These are phyloP conservation scores for Favolaschia claudopus DNA, from an alignment of 768 basidiomycete species.

Conservation along the genomic window DNA sequence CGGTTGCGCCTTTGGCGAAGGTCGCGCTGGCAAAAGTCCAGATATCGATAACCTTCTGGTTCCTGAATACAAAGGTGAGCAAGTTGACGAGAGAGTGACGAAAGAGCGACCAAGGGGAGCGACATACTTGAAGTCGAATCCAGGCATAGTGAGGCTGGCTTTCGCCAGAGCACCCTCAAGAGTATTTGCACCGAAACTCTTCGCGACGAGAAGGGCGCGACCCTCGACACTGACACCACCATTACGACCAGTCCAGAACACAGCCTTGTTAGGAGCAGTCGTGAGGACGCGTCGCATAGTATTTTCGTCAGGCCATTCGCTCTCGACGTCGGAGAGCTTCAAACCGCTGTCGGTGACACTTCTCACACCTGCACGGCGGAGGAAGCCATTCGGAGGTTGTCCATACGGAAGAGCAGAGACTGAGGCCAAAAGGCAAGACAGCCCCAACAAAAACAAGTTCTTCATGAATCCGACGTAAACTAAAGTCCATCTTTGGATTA, in stretches of 20 bases:
- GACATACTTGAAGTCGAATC: slow-evolving; percentile 3
- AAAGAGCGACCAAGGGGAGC: not conserved
- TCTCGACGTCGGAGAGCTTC: slow-evolving; percentile 1
- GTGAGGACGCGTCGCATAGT: not conserved
- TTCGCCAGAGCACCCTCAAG: no score
- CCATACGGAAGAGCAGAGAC: not conserved
- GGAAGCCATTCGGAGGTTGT: no score
- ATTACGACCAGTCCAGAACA: no score
- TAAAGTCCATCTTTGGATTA: no score
- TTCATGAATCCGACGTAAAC: slow-evolving; percentile 2
- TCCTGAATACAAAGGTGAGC: no score
- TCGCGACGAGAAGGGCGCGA: no score
- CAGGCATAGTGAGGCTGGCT: slow-evolving; percentile 6
- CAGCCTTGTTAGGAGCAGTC: not conserved
- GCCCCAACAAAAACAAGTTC: not conserved
- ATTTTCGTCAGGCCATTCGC: slow-evolving; percentile 4
- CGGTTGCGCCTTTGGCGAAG: not conserved
- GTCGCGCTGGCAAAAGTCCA: slow-evolving; percentile 5
- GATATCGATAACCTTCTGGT: slow-evolving; percentile 2
- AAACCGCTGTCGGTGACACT: slow-evolving; percentile 1
- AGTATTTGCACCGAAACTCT: no score
- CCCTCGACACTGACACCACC: no score
- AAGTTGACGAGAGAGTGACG: not conserved
- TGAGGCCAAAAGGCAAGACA: not conserved
- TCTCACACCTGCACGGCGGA: not conserved